Base-by-base conservation (phyloP, 345 rosid genomes). In the Citrus reticulata region DNA sequence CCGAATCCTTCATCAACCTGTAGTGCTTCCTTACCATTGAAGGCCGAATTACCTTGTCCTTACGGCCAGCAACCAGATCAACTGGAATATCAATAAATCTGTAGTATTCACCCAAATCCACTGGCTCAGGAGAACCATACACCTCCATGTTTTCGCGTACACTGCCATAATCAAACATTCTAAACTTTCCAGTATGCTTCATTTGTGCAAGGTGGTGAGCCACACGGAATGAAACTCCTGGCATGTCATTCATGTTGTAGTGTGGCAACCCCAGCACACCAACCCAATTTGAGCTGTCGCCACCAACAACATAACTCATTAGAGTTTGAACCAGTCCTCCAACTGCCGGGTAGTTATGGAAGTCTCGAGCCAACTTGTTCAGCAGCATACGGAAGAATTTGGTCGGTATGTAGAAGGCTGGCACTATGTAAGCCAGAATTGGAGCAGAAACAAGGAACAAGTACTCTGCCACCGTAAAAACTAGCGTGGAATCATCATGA, bases 171-270 rank as follows among this genome's bases (percentile, higher is more conserved):
- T 96, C 97, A 78, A 83, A 96, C 99, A 96, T 93, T 59, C 81
- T 91, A 80, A 96, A 94, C 61, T 79, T 92, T 54, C 90, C 87
- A 0, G 90, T 68, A 30, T 83, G 94, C 83, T 96, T 94, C 79
- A 96, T 89, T 79, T 96, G 99, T 34, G 99, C 94, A 60, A 96
- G 94, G 84, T 94, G 98, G 30, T 86, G 91, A 60, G 87, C 94
- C 51, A 96, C 97, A 4, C 84, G 89, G 67, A 91, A 88, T 1
- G 99, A 90, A 70, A 96, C 91, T 51, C 98, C 98, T 0, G 98
- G 98, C 98, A 96, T 96, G 81, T 96, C 98, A 55, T 96, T 93
- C 95, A 96, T 96, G 85, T 96, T 96, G 83, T 93, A 96, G 84
- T 94, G 99, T 16, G 99, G 95, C 79, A 91, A 78, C 7, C 99